Conservation (phyloP, 305 asterid species). For the Withania somnifera region DNA sequence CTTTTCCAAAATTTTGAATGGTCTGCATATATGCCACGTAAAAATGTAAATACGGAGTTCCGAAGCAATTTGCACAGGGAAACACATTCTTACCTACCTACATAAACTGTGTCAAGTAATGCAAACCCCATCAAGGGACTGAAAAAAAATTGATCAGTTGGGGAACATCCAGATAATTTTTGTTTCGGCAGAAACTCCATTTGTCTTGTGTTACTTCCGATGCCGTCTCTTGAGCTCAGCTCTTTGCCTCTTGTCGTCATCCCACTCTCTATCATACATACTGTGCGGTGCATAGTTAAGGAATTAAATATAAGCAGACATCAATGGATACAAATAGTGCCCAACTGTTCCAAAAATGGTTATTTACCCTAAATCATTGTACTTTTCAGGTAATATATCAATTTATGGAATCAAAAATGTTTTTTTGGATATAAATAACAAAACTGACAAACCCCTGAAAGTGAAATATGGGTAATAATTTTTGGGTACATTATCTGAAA, state of each 20-base stretch:
- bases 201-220: slow-evolving; percentile 37
- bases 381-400: neutral
- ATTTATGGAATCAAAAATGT: neutral
- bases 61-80: neutral
- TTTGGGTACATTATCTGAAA: neutral
- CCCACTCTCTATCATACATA: slow-evolving; percentile 91
- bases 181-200: neutral
- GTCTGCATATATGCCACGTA: neutral
- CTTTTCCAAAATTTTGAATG: neutral
- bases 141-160: neutral
- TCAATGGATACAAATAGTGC: neutral
- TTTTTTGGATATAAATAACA: neutral
- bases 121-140: neutral
- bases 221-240: slow-evolving; percentile 89
- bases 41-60: neutral
- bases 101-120: neutral
- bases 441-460: neutral
- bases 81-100: neutral
- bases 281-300: slow-evolving; percentile 45
- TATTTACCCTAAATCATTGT: neutral
- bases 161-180: no score
- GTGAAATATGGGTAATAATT: neutral
- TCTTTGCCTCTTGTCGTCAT: slow-evolving; percentile 95
- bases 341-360: neutral
- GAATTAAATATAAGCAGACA: slow-evolving; percentile 10